phyloP scores from a whole-genome alignment of 306 rosid genomes.

The Astragalus membranaceus region DNA sequence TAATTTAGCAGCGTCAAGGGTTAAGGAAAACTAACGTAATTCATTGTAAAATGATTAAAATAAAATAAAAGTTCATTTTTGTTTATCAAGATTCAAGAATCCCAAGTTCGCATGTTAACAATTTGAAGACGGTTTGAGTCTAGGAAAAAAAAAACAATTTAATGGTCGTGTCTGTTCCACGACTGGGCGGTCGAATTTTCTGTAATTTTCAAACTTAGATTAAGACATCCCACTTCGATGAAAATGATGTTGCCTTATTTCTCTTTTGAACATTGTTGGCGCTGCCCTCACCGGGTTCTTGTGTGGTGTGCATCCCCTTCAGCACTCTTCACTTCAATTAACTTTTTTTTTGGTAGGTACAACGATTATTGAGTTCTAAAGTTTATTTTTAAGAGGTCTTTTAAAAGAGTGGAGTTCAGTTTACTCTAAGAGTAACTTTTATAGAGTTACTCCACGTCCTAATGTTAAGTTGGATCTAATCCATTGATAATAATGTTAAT shows the following conservation, averaged over 20 bases:
- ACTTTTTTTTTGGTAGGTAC: no score
- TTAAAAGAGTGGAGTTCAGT: no score
- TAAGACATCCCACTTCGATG: conserved; percentile 22
- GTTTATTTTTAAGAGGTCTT: no score
- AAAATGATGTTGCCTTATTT: conserved; percentile 19
- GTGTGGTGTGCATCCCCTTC: not conserved
- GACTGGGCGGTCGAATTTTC: not conserved
- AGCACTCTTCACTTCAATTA: not conserved
- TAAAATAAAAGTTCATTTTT: not conserved
- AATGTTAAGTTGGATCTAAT: no score
- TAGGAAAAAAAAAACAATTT: not conserved
- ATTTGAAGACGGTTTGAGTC: not conserved
- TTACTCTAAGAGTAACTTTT: no score
- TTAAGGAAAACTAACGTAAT: not conserved
- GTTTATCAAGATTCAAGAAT: no score
- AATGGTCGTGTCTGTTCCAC: conserved; percentile 11
- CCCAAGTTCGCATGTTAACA: not conserved
- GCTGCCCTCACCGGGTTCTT: not conserved
- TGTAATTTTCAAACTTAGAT: conserved; percentile 11
- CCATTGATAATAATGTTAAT: no score
- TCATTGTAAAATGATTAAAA: not conserved
- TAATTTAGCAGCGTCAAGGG: not conserved
- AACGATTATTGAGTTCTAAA: no score
- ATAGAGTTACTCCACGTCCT: no score
- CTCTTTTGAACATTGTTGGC: conserved; percentile 4